phyloP scores from a whole-genome alignment of 345 rosid species.

The Aethionema arabicum region DNA sequence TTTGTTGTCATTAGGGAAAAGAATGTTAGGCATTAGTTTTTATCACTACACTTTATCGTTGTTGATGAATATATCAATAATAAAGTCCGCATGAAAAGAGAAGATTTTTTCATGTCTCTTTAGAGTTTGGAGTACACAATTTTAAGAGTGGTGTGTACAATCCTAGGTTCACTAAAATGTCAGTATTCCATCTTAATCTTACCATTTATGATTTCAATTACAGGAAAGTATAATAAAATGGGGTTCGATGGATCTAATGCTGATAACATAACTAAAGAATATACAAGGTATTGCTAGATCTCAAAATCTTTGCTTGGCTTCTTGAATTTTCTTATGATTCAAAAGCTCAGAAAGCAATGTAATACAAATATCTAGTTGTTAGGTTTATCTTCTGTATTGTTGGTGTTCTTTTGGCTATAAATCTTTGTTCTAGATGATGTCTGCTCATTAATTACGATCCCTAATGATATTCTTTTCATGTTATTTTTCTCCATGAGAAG shows the following conservation, averaged over 20 bases:
- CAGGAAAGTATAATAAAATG: slow-evolving; percentile 46
- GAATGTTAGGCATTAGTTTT: neutral
- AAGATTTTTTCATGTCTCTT: neutral
- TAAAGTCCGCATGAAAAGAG: neutral
- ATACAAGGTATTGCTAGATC: slow-evolving; percentile 49
- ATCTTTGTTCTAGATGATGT: slow-evolving; percentile 17
- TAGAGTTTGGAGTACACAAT: neutral
- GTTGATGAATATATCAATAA: neutral
- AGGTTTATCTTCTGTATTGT: neutral
- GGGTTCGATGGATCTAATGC: slow-evolving; percentile 33
- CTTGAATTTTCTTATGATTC: slow-evolving; percentile 11
- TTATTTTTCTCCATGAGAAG: slow-evolving; percentile 34
- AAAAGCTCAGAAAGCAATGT: slow-evolving; percentile 4
- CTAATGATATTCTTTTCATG: slow-evolving; percentile 20
- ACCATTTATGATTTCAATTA: slow-evolving; percentile 9
- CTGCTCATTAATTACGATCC: slow-evolving; percentile 6
- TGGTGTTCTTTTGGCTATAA: slow-evolving; percentile 10
- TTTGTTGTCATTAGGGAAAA: neutral
- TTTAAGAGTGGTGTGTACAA: slow-evolving; percentile 8
- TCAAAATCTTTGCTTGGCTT: slow-evolving; percentile 19
- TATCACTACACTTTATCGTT: neutral
- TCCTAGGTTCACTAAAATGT: slow-evolving; percentile 6
- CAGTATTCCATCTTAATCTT: slow-evolving; percentile 14
- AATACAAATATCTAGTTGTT: neutral
- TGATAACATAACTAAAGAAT: slow-evolving; percentile 35